Evolutionary conservation across 2,329 filamentous ascomycete species (phyloP).

Genomic region (Huntiella omanensis): DNA sequence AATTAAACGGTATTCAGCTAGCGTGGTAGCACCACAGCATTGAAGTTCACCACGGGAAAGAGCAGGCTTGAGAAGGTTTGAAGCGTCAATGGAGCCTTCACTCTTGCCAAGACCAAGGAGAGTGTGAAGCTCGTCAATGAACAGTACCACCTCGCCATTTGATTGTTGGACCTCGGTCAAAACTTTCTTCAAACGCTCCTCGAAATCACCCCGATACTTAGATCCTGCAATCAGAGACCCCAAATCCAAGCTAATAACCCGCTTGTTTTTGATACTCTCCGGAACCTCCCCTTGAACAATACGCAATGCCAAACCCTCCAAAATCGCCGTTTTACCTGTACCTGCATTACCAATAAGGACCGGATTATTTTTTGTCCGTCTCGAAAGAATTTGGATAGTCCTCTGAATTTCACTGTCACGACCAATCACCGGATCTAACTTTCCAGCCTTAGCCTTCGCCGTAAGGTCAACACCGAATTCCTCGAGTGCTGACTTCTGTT

Average conservation of each 20-base stretch:
- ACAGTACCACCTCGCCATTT: conserved; percentile 76
- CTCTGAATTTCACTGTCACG: conserved; percentile 80
- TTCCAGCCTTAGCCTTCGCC: conserved; percentile 64
- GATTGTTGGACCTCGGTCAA: conserved; percentile 81
- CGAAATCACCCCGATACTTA: conserved; percentile 90
- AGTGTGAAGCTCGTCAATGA: conserved; percentile 88
- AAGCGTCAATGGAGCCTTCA: conserved; percentile 91
- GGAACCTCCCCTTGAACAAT: conserved; percentile 88
- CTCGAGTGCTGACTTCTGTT: conserved; percentile 73
- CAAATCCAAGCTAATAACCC: conserved; percentile 71
- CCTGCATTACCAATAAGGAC: conserved; percentile 84
- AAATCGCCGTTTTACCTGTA: conserved; percentile 82
- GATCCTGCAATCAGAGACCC: conserved; percentile 88
- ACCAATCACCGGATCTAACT: conserved; percentile 90
- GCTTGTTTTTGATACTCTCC: conserved; percentile 88
- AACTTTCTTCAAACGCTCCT: conserved; percentile 80
- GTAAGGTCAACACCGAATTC: conserved; percentile 86
- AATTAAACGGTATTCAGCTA: conserved; percentile 81
- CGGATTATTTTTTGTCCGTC: conserved; percentile 89
- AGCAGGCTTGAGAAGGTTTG: conserved; percentile 83
- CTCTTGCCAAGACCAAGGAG: conserved; percentile 84
- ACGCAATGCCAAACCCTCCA: conserved; percentile 75
- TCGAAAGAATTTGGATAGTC: conserved; percentile 82
- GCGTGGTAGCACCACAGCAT: conserved; percentile 84
- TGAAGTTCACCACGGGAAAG: conserved; percentile 85